Percentiles rank a stretch among this genome's conserved stretches.
These are phyloP conservation scores for Haplosporangium gracile DNA, from an alignment of 192 early-diverging fungal genomes.

Conservation along the genomic window DNA sequence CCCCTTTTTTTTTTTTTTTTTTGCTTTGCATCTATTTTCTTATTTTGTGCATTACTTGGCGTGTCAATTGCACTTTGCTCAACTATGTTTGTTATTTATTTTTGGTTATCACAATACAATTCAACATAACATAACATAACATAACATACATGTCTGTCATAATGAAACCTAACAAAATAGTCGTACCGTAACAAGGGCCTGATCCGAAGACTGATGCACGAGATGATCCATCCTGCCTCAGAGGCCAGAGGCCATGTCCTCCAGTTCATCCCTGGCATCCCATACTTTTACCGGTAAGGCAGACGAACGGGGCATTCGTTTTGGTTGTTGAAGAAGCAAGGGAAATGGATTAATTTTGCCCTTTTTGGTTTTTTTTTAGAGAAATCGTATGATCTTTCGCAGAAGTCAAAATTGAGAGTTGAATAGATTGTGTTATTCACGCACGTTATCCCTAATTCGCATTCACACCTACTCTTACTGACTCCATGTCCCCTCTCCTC, in stretches of 20 bases:
- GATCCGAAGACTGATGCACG: conserved; percentile 22
- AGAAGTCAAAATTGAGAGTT: not conserved
- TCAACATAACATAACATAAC: not conserved
- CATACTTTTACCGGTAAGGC: conserved; percentile 42
- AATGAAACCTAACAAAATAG: not conserved
- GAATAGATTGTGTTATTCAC: not conserved
- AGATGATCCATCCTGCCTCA: conserved; percentile 50
- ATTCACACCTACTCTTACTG: not conserved
- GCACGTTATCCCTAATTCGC: not conserved
- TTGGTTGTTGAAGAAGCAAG: too few relatives aligned
- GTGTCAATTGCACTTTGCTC: not conserved
- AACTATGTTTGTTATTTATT: not conserved
- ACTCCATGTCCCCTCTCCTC: not conserved
- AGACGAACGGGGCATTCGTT: not conserved
- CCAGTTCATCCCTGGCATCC: conserved; percentile 43
- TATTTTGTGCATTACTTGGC: not conserved
- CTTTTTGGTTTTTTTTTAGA: not conserved
- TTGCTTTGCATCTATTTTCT: not conserved
- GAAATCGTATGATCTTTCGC: not conserved
- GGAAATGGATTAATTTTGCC: not conserved
- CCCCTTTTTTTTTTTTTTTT: not conserved
- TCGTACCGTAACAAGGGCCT: conserved; percentile 35
- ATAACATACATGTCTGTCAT: not conserved
- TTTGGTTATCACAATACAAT: not conserved
- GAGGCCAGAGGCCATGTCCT: conserved; percentile 40